phyloP scores from a whole-genome alignment of 768 basidiomycete species.

The Rhizopogon vesiculosus region DNA sequence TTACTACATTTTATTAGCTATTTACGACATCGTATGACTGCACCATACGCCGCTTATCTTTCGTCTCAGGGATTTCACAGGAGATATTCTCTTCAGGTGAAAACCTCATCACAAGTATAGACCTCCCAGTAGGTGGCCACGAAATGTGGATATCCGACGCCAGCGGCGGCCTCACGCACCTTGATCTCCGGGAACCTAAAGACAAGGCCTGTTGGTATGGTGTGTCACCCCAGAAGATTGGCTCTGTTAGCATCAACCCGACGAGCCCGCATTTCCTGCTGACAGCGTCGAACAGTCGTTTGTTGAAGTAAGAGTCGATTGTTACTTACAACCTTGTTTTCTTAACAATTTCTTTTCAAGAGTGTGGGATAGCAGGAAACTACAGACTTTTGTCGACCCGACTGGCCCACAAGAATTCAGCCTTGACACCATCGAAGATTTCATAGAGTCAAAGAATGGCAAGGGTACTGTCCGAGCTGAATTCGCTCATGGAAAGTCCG shows the following conservation, averaged over 20 bases:
- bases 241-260: slow-evolving; percentile 77
- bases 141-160: slow-evolving; percentile 86
- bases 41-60: slow-evolving; percentile 68
- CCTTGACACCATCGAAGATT: slow-evolving; percentile 42
- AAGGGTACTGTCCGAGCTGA: slow-evolving; percentile 55
- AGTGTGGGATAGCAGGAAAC: slow-evolving; percentile 76
- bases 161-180: slow-evolving; percentile 64
- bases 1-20: slow-evolving; percentile 37
- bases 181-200: slow-evolving; percentile 64
- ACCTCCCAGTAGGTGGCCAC: slow-evolving; percentile 59
- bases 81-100: slow-evolving; percentile 61
- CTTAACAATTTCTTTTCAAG: slow-evolving; percentile 31
- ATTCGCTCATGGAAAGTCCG: slow-evolving; percentile 69
- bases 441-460: slow-evolving; percentile 47
- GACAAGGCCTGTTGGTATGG: slow-evolving; percentile 56
- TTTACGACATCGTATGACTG: slow-evolving; percentile 83
- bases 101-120: slow-evolving; percentile 65
- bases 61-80: slow-evolving; percentile 64
- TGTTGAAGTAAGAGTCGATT: slow-evolving; percentile 50
- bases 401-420: slow-evolving; percentile 27
- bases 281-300: slow-evolving; percentile 72
- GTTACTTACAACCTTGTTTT: background rate
- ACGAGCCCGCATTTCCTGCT: slow-evolving; percentile 58
- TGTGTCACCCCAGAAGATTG: slow-evolving; percentile 71
- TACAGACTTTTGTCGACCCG: slow-evolving; percentile 34